Conservation (phyloP, 805 yeast species). For the Candida odintsovae region DNA sequence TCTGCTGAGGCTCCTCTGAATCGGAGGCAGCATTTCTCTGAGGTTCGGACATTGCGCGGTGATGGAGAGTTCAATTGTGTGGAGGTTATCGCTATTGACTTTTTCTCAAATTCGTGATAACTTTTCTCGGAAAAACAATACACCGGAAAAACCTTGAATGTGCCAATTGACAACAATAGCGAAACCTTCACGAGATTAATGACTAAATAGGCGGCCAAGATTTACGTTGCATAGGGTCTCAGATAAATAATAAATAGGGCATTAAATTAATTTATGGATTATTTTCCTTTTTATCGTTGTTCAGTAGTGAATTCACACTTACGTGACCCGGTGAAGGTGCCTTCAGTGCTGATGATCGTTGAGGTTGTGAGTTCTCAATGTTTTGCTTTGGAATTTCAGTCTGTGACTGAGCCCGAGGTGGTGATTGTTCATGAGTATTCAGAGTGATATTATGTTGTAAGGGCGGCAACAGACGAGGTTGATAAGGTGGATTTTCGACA, state of each 20-base stretch:
- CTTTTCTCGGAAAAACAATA: too few species aligned
- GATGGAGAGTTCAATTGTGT: neutral
- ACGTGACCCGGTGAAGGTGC: constrained; percentile 3
- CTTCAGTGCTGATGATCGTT: neutral
- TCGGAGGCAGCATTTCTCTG: neutral
- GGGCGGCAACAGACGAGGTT: constrained; percentile 6
- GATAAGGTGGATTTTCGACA: neutral
- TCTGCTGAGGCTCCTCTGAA: constrained; percentile 1
- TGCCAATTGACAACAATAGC: too few species aligned
- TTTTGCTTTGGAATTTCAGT: neutral
- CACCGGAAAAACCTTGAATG: too few species aligned
- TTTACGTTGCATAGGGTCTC: neutral
- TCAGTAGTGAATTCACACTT: constrained; percentile 17
- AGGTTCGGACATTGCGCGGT: neutral
- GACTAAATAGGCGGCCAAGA: too few species aligned
- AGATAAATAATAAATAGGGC: neutral
- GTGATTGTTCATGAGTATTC: neutral
- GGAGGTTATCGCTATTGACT: neutral
- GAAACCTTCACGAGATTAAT: too few species aligned
- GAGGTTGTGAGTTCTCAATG: neutral
- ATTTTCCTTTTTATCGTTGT: constrained; percentile 3
- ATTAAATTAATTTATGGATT: neutral
- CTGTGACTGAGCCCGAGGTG: neutral
- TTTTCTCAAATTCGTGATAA: too few species aligned
- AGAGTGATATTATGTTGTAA: constrained; percentile 8